A percentile compares a stretch with the other conserved stretches of the same genome.
These are phyloP conservation scores for Exophiala phaeomuriformis DNA, from an alignment of 2,329 filamentous ascomycete genomes.

Conservation along the genomic window DNA sequence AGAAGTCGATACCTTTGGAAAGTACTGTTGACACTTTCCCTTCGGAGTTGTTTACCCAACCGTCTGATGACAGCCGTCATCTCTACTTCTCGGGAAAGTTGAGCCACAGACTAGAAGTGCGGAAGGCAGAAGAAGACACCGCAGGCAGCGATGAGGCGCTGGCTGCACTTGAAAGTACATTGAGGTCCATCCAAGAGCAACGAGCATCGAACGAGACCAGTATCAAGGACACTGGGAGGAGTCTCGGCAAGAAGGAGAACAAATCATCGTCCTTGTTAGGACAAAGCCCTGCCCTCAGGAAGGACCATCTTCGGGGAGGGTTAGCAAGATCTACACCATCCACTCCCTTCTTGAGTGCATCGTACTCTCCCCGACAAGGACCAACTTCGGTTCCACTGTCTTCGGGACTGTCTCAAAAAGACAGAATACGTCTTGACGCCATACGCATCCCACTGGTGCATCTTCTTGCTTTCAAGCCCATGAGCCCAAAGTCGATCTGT, in stretches of 20 bases:
- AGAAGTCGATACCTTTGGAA: constrained; percentile 50
- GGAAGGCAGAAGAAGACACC: constrained; percentile 48
- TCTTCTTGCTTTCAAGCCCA: constrained; percentile 48
- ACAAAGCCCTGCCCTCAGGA: constrained; percentile 29
- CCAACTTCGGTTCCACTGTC: constrained; percentile 40
- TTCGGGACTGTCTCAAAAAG: constrained; percentile 25
- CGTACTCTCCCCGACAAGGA: constrained; percentile 33
- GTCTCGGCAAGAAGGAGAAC: constrained; percentile 12
- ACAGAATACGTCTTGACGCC: constrained; percentile 36
- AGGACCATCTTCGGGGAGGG: constrained; percentile 36
- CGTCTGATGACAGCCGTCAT: constrained; percentile 38
- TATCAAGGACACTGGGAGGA: constrained; percentile 35
- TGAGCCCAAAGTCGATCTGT: constrained; percentile 42
- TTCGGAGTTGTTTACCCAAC: constrained; percentile 50
- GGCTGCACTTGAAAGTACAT: constrained; percentile 51
- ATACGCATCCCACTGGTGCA: constrained; percentile 42
- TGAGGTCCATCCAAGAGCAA: constrained; percentile 53
- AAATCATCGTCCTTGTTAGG: constrained; percentile 30
- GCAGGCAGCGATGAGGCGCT: constrained; percentile 54
- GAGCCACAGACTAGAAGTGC: constrained; percentile 51
- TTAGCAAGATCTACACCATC: constrained; percentile 36
- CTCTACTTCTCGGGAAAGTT: constrained; percentile 51
- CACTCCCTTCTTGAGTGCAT: constrained; percentile 36
- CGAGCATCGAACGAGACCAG: constrained; percentile 53
- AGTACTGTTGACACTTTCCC: constrained; percentile 48